Evolutionary conservation across 176 grass and related monocot genomes (phyloP), one percentile per base, ranked within the genome.

Genomic region (Cocos nucifera): DNA sequence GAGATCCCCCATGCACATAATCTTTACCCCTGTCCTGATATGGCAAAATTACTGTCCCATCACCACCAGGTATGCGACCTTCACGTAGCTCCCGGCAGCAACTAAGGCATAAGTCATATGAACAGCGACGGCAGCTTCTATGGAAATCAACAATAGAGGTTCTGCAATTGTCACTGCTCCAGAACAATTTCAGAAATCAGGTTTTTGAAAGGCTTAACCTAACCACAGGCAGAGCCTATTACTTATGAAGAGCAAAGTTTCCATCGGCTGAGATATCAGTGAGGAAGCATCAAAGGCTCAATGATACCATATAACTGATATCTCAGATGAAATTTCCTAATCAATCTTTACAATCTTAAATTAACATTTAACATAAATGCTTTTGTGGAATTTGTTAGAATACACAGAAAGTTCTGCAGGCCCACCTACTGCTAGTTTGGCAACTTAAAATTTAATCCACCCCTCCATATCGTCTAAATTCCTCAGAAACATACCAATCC

Each of bases 101-200:
- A 7, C 16, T 79, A 51, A 90, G 64, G 44, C 91, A 96, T 44
- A 96, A 53, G 17, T 96, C 83, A 50, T 87, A 90, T 3, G 15
- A 68, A 77, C 91, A 96, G 35, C 22, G 9, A 5, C 57, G 67
- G 69, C 91, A 96, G 58, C 83, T 87, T 81, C 90, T 79, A 57
- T 96, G 91, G 50, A 82, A 79, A 75, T 96, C 83, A 67, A 82
- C 72, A 51, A 96, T 90, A 44, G 86, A 95, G 53, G 90, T 95
- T 75, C 19, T 90, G 62, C 91, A 90, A 3, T 53, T 77, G 63
- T 85, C 60, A 61, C 91, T 87, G 80, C 62, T 65, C 19, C 17
- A 70, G 15, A 73, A 66, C 5, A 50, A 62, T 51, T 50, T 24
- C 22, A 68, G 15, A 44, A 2, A 62, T 73, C 35, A 81, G 51